phyloP scores from a whole-genome alignment of 192 early-diverging fungal genomes.

The Ambispora gerdemannii region DNA sequence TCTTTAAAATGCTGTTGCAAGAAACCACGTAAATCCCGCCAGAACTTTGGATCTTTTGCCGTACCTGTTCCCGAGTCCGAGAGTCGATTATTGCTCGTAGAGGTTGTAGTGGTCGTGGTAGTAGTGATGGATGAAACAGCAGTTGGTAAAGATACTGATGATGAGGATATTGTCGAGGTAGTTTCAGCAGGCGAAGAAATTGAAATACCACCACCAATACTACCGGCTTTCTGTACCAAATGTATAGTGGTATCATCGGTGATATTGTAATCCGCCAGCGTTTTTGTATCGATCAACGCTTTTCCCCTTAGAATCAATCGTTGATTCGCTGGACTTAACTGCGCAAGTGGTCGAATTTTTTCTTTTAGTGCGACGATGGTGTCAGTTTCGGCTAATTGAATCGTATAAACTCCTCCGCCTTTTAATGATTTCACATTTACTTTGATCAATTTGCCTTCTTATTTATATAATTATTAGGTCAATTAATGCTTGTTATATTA shows the following conservation, averaged over 20 bases:
- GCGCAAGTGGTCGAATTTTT: slow-evolving; percentile 35
- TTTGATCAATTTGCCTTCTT: slow-evolving; percentile 30
- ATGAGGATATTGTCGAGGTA: not conserved
- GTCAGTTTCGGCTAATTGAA: slow-evolving; percentile 38
- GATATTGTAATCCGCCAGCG: slow-evolving; percentile 49
- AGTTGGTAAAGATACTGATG: not conserved
- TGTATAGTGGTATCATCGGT: slow-evolving; percentile 44
- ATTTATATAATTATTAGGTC: not conserved
- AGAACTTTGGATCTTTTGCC: not conserved
- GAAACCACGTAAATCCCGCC: not conserved
- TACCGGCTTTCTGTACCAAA: slow-evolving; percentile 47
- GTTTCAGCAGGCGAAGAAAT: not conserved
- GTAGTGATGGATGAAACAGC: not conserved
- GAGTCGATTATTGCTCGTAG: not conserved
- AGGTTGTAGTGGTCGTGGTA: not conserved
- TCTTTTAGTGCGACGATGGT: slow-evolving; percentile 42
- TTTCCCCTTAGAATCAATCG: slow-evolving; percentile 62
- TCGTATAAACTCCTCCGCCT: slow-evolving; percentile 36
- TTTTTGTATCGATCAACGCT: slow-evolving; percentile 50
- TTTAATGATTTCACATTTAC: slow-evolving; percentile 46
- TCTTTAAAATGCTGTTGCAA: not conserved
- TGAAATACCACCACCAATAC: not conserved
- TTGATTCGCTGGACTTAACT: slow-evolving; percentile 39
- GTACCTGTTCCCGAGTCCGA: not conserved
- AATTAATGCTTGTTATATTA: not conserved